Base-by-base conservation (phyloP, 2,329 filamentous ascomycete genomes). In the Aspergillus sp. region DNA sequence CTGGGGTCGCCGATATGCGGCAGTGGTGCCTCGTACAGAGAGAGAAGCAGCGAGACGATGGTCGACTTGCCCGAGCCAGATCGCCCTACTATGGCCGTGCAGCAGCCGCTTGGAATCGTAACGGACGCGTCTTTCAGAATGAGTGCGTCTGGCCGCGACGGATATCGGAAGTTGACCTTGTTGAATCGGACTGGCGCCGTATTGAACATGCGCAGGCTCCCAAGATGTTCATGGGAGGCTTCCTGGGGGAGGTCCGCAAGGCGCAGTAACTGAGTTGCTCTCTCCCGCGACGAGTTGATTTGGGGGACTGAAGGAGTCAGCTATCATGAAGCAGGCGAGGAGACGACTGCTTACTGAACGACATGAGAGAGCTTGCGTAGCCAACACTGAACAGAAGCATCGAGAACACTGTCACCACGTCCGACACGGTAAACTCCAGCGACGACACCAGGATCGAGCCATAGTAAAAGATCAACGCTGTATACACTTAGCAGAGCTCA, bases 51-150 rank as follows among this genome's bases (percentile, higher is more conserved):
- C 0, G 81, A 74, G 1, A 81, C 71, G 22, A 95, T 69, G 0
- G 89, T 95, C 10, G 82, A 88, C 61, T 98, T 96, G 1, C 91
- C 89, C n/a, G 81, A 84, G 0, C 91, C 89, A 0, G 86, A 94
- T 1, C 74, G 64, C 1, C 89, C 88, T 2, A 93, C 86, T 13
- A 96, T 75, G 2, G 84, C 86, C 0, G 79, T 79, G 43, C 75
- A 82, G 3, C 72, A 75, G 14, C 79, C 77, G 0, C 71, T 57
- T 1, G 66, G 52, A 32, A 95, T 73, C 0, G 59, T 63, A 5
- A 94, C 63, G n/a, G 68, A 76, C n/a, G 93, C 55, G 14, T 74
- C 64, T 7, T 67, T 66, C 2, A 95, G 64, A 0, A 85, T 73
- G 1, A 53, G 50, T 0, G 63, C 63, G 1, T 64, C 55, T 0